Percentiles rank a stretch among this genome's conserved stretches.
Conservation (phyloP, 2,329 filamentous ascomycete species). For the Fusarium lateritium region DNA sequence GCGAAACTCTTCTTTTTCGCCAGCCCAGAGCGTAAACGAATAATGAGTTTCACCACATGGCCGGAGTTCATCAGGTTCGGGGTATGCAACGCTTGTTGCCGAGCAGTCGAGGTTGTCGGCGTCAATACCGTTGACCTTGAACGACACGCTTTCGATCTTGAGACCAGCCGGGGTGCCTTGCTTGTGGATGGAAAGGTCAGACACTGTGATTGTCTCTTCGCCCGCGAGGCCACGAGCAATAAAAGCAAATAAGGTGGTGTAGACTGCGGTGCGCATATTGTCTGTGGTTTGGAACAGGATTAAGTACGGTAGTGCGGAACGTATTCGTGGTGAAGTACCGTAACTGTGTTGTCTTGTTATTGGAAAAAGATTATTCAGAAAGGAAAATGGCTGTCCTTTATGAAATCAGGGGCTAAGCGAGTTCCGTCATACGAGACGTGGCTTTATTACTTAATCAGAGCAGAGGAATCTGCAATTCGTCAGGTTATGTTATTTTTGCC, state of each 20-base stretch:
- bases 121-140: constrained; percentile 23
- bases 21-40: constrained; percentile 14
- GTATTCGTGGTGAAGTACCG: neutral
- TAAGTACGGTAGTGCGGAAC: neutral
- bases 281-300: neutral
- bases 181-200: constrained; percentile 25
- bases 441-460: neutral
- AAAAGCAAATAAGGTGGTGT: constrained; percentile 12
- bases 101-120: constrained; percentile 27
- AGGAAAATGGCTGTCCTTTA: neutral
- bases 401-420: neutral
- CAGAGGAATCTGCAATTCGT: neutral
- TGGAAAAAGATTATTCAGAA: neutral
- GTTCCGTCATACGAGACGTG: neutral
- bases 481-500: neutral
- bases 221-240: constrained; percentile 9
- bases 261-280: constrained; percentile 26
- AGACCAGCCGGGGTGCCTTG: constrained; percentile 12
- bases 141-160: constrained; percentile 23
- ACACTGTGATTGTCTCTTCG: constrained; percentile 27
- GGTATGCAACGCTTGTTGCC: constrained; percentile 26
- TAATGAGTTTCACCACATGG: constrained; percentile 21
- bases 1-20: constrained; percentile 5
- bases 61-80: constrained; percentile 4
- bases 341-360: neutral